Base-by-base conservation (phyloP, 306 rosid species). In the Cucurbita maxima region DNA sequence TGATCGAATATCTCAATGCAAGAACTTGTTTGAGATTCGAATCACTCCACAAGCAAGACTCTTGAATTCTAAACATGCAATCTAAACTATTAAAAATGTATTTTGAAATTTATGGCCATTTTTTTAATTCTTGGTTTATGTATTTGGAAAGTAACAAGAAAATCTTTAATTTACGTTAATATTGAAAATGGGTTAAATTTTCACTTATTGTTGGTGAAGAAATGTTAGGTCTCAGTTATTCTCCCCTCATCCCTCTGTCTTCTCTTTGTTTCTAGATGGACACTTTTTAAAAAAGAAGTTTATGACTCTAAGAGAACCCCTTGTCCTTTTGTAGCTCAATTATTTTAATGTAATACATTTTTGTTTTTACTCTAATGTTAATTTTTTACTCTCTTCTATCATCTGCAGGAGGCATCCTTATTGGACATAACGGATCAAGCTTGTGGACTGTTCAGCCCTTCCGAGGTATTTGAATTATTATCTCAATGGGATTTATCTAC, bases 381-480 rank as follows among this genome's bases (percentile, higher is more conserved):
- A 15, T 15, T 18, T 34, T 61, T 38, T n/a, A 10, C 19, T 19
- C 56, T 72, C 59, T 50, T 53, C 7, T 45, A 85, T 82, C 41
- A 50, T 76, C 76, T 73, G 77, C 88, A 94, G 98, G 96, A 94
- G 84, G 97, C 97, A n/a, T 86, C 98, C 72, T 85, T 94, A 75
- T 73, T 94, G 83, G 88, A 89, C 80, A 78, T 89, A 76, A 91
- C 91, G 13, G 80, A 89, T 83, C 92, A 87, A 87, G 95, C 91
- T 36, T 94, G 97, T 78, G 79, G 84, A 51, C 88, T 94, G 64
- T 94, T 94, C 75, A 87, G 51, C 80, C 91, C 89, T 53, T 78
- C 80, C 4, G 96, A 94, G 97, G 97, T 90, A 88, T 43, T 47
- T 68, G 25, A 25, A 15, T 68, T 47, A 68, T 47, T 22, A 25